These are phyloP conservation scores for Fusarium redolens DNA, from an alignment of 2,329 filamentous ascomycete genomes.

Conservation along the genomic window DNA sequence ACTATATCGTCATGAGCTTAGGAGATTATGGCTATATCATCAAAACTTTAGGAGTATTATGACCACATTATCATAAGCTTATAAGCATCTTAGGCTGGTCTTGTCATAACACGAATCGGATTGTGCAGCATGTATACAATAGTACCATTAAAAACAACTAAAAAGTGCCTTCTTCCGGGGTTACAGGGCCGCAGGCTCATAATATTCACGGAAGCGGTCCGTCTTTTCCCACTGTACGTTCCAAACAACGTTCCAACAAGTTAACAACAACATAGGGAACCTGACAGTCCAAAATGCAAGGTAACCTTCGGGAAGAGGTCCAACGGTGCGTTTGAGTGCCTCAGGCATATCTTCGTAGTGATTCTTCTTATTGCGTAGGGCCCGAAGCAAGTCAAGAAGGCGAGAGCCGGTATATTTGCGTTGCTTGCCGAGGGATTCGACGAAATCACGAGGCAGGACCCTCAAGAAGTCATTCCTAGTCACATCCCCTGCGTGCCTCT, in stretches of 20 bases:
- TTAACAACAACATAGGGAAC: slow-evolving; percentile 83
- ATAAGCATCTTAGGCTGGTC: background rate
- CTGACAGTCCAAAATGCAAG: slow-evolving; percentile 83
- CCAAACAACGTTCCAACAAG: slow-evolving; percentile 80
- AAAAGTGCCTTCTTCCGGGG: too few relatives aligned
- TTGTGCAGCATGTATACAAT: too few relatives aligned
- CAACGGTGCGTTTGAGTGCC: slow-evolving; percentile 75
- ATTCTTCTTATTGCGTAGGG: slow-evolving; percentile 94
- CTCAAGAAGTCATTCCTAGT: slow-evolving; percentile 82
- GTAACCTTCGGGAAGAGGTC: slow-evolving; percentile 82
- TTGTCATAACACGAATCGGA: background rate
- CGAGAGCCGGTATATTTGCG: slow-evolving; percentile 89
- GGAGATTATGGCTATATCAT: background rate
- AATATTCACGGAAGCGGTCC: slow-evolving; percentile 79
- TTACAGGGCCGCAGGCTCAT: slow-evolving; percentile 59
- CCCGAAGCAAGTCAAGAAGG: slow-evolving; percentile 87
- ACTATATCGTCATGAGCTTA: background rate
- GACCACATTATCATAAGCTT: background rate
- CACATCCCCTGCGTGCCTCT: slow-evolving; percentile 62
- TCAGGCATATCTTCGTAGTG: slow-evolving; percentile 98
- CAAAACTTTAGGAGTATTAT: background rate
- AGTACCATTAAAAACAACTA: too few relatives aligned
- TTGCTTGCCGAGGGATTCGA: slow-evolving; percentile 91
- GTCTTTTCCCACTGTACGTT: slow-evolving; percentile 71
- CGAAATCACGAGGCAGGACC: slow-evolving; percentile 80